Evolutionary conservation across 202 grass and related monocot species (phyloP), one percentile per base, ranked within the genome.

Genomic region (Setaria viridis): DNA sequence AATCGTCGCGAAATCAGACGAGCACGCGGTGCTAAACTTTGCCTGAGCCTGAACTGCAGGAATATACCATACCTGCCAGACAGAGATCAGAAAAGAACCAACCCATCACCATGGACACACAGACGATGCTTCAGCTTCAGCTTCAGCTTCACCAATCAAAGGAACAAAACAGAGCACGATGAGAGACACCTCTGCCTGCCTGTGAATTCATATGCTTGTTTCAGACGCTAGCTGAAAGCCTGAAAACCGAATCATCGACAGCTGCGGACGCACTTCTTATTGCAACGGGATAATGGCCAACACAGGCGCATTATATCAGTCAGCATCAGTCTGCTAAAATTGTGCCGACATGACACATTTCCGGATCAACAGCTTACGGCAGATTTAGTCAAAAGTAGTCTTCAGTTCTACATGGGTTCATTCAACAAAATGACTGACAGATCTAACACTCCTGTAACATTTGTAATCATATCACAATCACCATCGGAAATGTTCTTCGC

Each of bases 21-120:
- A 55, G 10, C 14, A 4, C 53, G 16, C 19, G 15, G 53, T 16
- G 15, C 25, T 25, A 53, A 5, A 5, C 54, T 72, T 78, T 79
- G 57, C 80, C 58, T 67, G 25, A 53, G 48, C 21, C 57, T 25
- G 58, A 7, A 37, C 58, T 30, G 58, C 29, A 67, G 13, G 81
- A 84, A 84, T 80, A 79, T 83, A 39, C 11, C 1, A 66, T 37
- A 11, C 25, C 63, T 65, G 46, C 35, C 47, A 37, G 11, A 19
- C 17, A 25, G 5, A 11, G 16, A 51, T 63, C 25, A 63, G 60
- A 11, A 63, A 30, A 32, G 25, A 10, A 32, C 60, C 25, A 1
- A 33, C 25, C 11, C 60, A 63, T 4, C 53, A 21, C 56, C 20
- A 57, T 9, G n/a, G 6, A 21, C 56, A 21, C 7, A 58, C 7